Evolutionary conservation across 225 moss, liverwort and hornwort species (phyloP).

Genomic region (Pseudisothecium myosuroides): DNA sequence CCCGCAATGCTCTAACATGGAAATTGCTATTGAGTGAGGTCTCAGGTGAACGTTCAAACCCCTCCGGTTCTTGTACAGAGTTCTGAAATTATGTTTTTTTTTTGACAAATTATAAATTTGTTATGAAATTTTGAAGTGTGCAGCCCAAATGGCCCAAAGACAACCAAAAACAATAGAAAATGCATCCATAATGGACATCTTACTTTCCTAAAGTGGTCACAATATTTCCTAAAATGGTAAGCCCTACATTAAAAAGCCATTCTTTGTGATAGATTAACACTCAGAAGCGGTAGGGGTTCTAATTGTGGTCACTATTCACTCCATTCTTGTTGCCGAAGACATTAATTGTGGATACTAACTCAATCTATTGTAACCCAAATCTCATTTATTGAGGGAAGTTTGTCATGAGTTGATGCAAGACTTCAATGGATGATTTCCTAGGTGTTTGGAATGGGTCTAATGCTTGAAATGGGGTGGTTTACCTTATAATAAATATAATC

Average conservation of each 20-base stretch:
- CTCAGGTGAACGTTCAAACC: neutral
- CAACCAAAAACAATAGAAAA: neutral
- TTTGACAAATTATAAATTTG: neutral
- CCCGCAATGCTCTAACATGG: neutral
- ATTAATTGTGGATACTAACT: neutral
- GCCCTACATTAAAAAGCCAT: neutral
- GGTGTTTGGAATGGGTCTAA: neutral
- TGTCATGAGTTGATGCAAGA: too few species aligned
- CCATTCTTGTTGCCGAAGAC: neutral
- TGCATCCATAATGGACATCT: neutral
- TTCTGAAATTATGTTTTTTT: neutral
- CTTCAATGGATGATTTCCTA: neutral
- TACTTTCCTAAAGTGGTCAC: neutral
- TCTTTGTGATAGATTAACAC: neutral
- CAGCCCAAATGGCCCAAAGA: neutral
- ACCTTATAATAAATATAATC: too few species aligned
- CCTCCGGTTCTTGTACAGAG: neutral
- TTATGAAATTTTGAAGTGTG: neutral
- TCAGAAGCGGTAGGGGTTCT: neutral
- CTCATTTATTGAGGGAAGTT: too few species aligned
- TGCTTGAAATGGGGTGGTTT: neutral
- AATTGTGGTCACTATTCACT: neutral
- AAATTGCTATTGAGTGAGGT: neutral
- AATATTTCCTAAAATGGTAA: too few species aligned
- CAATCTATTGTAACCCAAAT: neutral